Evolutionary conservation across 768 basidiomycete species (phyloP).

Genomic region (Hericium coralloides): DNA sequence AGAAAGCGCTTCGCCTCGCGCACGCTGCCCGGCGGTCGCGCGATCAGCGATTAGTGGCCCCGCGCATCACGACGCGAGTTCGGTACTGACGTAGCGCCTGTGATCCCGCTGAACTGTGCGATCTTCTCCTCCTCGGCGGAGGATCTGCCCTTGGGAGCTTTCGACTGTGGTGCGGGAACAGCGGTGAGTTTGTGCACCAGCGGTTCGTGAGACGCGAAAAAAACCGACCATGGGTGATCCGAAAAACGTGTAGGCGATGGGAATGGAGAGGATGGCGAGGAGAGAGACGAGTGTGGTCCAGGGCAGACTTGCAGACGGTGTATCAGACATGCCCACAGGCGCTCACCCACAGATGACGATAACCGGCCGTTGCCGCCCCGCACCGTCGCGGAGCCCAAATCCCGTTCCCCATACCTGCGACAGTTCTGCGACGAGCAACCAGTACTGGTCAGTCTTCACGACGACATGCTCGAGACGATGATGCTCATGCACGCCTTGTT

Average conservation of each 20-base stretch:
- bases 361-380: neutral
- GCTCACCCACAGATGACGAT: neutral
- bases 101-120: conserved; percentile 54
- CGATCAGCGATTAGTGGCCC: neutral
- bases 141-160: neutral
- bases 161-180: neutral
- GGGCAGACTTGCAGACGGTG: neutral
- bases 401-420: too few species aligned
- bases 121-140: conserved; percentile 35
- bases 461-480: too few species aligned
- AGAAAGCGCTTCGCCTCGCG: conserved; percentile 61
- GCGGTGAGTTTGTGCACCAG: too few species aligned
- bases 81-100: conserved; percentile 58
- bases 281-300: neutral
- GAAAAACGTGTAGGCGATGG: neutral
- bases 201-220: too few species aligned
- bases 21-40: conserved; percentile 16
- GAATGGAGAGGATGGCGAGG: neutral
- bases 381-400: too few species aligned
- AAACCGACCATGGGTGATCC: too few species aligned
- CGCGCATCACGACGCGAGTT: neutral
- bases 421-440: too few species aligned
- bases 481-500: too few species aligned
- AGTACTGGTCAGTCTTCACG: too few species aligned
- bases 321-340: neutral